Evolutionary conservation across 2,329 filamentous ascomycete species (phyloP).

Genomic region (Zasmidium citrigriseum): DNA sequence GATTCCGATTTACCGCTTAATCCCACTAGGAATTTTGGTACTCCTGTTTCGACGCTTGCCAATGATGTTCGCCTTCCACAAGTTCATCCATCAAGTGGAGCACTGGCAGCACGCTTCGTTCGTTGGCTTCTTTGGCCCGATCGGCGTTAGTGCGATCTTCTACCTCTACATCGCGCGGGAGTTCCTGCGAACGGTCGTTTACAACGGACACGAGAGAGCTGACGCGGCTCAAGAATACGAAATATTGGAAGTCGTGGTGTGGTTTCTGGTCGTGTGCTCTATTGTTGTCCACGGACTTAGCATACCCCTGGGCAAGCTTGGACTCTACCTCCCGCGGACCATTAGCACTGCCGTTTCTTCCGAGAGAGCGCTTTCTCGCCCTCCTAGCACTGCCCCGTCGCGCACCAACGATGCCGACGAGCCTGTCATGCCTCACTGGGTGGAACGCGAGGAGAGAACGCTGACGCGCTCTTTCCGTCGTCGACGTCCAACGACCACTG

Average conservation of each 20-base stretch:
- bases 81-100: constrained; percentile 75
- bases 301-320: constrained; percentile 72
- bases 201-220: constrained; percentile 60
- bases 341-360: constrained; percentile 57
- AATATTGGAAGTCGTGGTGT: constrained; percentile 71
- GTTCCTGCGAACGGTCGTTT: constrained; percentile 63
- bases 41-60: constrained; percentile 77
- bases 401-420: not conserved
- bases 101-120: constrained; percentile 74
- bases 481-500: constrained; percentile 13
- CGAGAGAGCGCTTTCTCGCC: constrained; percentile 32
- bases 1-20: constrained; percentile 71
- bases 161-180: constrained; percentile 82
- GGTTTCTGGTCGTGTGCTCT: constrained; percentile 83
- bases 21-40: constrained; percentile 73
- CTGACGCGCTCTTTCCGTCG: constrained; percentile 8
- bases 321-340: constrained; percentile 63
- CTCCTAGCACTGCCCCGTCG: constrained; percentile 12
- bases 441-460: constrained; percentile 4
- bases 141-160: constrained; percentile 87
- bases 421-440: not conserved
- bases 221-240: constrained; percentile 70
- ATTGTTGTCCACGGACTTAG: constrained; percentile 83
- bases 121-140: constrained; percentile 90
- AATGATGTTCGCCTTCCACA: constrained; percentile 72